Evolutionary conservation across 2,329 filamentous ascomycete species (phyloP).

Genomic region (Nigrospora oryzae): DNA sequence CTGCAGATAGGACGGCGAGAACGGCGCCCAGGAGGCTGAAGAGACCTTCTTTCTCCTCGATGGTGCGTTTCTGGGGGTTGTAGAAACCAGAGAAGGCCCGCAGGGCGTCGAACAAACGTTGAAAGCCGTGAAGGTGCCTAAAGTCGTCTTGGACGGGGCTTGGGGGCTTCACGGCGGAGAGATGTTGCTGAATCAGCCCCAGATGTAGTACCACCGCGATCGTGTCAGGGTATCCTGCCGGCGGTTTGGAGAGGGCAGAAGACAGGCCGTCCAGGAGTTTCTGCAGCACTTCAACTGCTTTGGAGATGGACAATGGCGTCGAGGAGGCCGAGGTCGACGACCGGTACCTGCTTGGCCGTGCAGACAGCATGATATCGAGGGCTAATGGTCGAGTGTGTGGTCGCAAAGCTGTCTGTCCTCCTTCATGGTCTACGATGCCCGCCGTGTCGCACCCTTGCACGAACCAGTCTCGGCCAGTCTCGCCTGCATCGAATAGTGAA

Average conservation of each 20-base stretch:
- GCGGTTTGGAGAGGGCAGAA: slow-evolving; percentile 21
- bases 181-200: slow-evolving; percentile 57
- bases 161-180: slow-evolving; percentile 37
- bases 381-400: slow-evolving; percentile 4
- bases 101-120: slow-evolving; percentile 61
- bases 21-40: slow-evolving; percentile 64
- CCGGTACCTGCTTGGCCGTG: slow-evolving; percentile 48
- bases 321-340: slow-evolving; percentile 56
- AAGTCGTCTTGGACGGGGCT: slow-evolving; percentile 67
- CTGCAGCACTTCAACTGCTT: slow-evolving; percentile 52
- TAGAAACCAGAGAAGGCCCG: slow-evolving; percentile 69
- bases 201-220: slow-evolving; percentile 44
- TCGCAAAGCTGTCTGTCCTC: no score
- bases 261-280: slow-evolving; percentile 41
- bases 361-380: slow-evolving; percentile 33
- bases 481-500: no score
- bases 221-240: slow-evolving; percentile 38
- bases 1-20: slow-evolving; percentile 66
- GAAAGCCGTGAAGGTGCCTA: slow-evolving; percentile 71
- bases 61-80: slow-evolving; percentile 52
- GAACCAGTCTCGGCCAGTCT: no score
- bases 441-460: no score
- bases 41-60: slow-evolving; percentile 54
- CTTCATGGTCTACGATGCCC: no score
- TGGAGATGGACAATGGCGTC: slow-evolving; percentile 43